A percentile compares a stretch with the other conserved stretches of the same genome.
Conservation (phyloP, 148 eudicot genomes). For the Rhododendron ferrugineum region DNA sequence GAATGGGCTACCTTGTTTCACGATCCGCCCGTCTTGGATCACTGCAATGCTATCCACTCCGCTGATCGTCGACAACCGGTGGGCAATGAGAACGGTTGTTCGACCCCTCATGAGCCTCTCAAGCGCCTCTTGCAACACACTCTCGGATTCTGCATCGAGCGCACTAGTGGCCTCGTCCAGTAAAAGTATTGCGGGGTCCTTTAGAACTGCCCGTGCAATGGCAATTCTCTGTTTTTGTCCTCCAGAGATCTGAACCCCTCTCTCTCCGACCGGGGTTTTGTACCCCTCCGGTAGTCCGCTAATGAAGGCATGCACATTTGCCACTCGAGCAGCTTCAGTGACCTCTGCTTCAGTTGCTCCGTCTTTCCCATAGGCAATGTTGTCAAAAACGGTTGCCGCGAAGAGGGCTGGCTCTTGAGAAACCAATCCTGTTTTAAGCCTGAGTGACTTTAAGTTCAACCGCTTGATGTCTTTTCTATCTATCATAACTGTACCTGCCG, state of each 20-base stretch:
- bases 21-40: constrained; percentile 84
- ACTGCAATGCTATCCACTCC: constrained; percentile 82
- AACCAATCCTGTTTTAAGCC: constrained; percentile 74
- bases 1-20: constrained; percentile 91
- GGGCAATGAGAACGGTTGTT: constrained; percentile 80
- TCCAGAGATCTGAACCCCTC: constrained; percentile 92
- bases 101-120: constrained; percentile 93
- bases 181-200: constrained; percentile 75
- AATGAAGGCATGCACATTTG: constrained; percentile 79
- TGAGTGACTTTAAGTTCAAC: constrained; percentile 62
- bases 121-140: constrained; percentile 84
- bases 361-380: constrained; percentile 90
- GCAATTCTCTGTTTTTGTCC: constrained; percentile 95
- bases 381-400: constrained; percentile 79
- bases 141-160: constrained; percentile 88
- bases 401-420: constrained; percentile 96
- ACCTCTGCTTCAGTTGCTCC: constrained; percentile 92
- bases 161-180: constrained; percentile 98
- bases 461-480: constrained; percentile 89
- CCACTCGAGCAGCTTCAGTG: constrained; percentile 76
- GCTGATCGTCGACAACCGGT: constrained; percentile 75
- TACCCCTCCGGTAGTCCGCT: constrained; percentile 92
- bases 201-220: constrained; percentile 84
- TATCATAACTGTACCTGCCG: constrained; percentile 79
- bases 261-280: constrained; percentile 80